Base-by-base conservation (phyloP, 2,329 filamentous ascomycete genomes). In the Rhexocercosporidium sp. region DNA sequence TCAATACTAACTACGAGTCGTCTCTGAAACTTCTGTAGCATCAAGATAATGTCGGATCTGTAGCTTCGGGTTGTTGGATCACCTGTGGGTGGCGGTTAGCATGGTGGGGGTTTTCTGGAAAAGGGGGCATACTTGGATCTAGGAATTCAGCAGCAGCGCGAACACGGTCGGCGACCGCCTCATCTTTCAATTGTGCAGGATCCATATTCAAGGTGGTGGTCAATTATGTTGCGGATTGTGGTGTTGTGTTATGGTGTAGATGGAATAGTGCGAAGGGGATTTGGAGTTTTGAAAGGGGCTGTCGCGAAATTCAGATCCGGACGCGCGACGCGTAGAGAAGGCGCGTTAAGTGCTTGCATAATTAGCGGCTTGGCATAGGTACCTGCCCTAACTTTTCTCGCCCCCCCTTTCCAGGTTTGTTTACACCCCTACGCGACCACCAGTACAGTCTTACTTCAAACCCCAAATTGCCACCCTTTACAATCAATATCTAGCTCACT, bases 81-180 rank as follows among this genome's bases (percentile, higher is more conserved):
- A 61, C 66, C 74, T 77, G 31, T 20, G n/a, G 47, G 46, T 53
- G 47, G 46, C 54, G 47, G 69, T 80, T 69, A 80, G 76, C 63
- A 70, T 39, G 63, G 44, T 27, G 63, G 31, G 65, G 39, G 51
- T 41, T 20, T 18, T 46, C n/a, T 53, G 14, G n/a, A 47, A 20
- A 44, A 22, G 53, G 41, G 56, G 29, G 80, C 90, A 76, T 86
- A 97, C 94, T 90, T 69, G 95, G 95, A 83, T 97, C 95, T 51
- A 98, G 88, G 77, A 98, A 97, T 79, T 97, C 94, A 75, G 91
- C 87, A n/a, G 93, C 94, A 71, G 91, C 88, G 75, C 93, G 91
- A 79, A 97, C 88, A 75, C 94, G 92, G 82, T 96, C 90, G 74
- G 89, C 87, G 75, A 91, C 89, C 72, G 91, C 93, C 80, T 96